Conservation (phyloP, 441 rosid species). For the Euphorbia celastroides region DNA sequence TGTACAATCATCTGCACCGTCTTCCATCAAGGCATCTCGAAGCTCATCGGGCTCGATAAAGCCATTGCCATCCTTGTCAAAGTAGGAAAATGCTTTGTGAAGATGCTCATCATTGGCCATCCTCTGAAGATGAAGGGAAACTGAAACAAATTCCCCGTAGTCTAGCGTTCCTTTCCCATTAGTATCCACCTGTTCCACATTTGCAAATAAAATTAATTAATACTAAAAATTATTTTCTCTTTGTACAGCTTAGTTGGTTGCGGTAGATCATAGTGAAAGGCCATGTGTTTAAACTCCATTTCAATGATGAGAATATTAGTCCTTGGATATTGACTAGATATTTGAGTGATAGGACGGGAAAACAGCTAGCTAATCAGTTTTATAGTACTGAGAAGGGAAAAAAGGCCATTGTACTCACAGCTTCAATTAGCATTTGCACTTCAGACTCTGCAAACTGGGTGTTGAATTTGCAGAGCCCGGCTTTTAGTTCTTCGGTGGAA, state of each 20-base stretch:
- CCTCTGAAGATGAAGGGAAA: conserved; percentile 86
- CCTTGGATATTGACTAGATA: no score
- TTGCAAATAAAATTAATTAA: conserved; percentile 4
- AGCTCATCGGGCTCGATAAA: conserved; percentile 90
- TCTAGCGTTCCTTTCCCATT: conserved; percentile 86
- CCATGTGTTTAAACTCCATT: no score
- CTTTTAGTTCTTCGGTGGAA: conserved; percentile 81
- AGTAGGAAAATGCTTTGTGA: conserved; percentile 88
- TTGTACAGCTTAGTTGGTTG: no score
- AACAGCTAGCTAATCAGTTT: no score
- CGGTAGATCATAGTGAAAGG: no score
- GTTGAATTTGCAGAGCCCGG: conserved; percentile 63
- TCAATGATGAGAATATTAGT: no score
- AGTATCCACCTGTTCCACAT: conserved; percentile 68
- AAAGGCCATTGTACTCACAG: conserved; percentile 53
- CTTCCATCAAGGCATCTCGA: conserved; percentile 85
- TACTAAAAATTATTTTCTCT: neutral
- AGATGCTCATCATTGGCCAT: conserved; percentile 97
- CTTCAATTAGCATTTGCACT: conserved; percentile 93
- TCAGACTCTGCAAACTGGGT: conserved; percentile 92
- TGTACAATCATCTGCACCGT: conserved; percentile 83
- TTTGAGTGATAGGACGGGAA: no score
- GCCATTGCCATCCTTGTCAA: conserved; percentile 91
- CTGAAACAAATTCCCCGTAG: conserved; percentile 93
- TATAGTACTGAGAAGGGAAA: no score